Evolutionary conservation across 2,329 filamentous ascomycete genomes (phyloP), one percentile per base, ranked within the genome.

Genomic region (Colletotrichum theobromicola): DNA sequence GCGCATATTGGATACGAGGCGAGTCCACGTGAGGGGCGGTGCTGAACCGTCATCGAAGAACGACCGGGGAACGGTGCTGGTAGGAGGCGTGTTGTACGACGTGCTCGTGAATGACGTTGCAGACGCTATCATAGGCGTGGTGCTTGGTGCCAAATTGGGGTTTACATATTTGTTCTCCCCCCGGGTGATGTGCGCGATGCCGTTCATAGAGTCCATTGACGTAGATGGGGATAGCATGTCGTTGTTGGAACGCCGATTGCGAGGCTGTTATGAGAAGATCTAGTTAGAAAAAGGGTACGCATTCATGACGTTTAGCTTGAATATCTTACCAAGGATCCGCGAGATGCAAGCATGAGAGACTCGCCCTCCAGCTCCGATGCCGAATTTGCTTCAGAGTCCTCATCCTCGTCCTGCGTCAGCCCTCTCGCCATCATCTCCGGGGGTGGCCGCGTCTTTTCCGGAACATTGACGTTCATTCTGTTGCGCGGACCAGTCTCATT

Each of bases 1-100:
- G 79, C 95, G 95, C 94, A 98, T 98, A 81, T 98, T 98, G 72
- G 96, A 93, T 7, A 98, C 93, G 68, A 99, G 91, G 24, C 93
- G 89, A 79, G 93, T 95, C 97, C 97, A 99, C 13, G 95, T 97
- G 62, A 98, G 87, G 8, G 94, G 93, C 12, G 94, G 90, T 5
- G 93, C 92, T 63, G 92, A 91, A n/a, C 93, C 93, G 81, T 98
- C 95, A 78, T 98, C 96, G 80, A 98, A 97, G 85, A 98, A 98
- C 65, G 94, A 95, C 74, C 93, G 92, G 37, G 95, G 94, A 74
- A 95, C 91, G 7, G 88, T 89, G 26, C 90, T 88, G 35, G 90
- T 89, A 30, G 89, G 87, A 1, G 90, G 90, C 1, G 91, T 84
- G 77, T 88, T 90, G 79, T 91, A 91, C 8, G 87, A 87, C 9